Conservation (phyloP, 202 grass and related monocot species). For the Carex arenaria region DNA sequence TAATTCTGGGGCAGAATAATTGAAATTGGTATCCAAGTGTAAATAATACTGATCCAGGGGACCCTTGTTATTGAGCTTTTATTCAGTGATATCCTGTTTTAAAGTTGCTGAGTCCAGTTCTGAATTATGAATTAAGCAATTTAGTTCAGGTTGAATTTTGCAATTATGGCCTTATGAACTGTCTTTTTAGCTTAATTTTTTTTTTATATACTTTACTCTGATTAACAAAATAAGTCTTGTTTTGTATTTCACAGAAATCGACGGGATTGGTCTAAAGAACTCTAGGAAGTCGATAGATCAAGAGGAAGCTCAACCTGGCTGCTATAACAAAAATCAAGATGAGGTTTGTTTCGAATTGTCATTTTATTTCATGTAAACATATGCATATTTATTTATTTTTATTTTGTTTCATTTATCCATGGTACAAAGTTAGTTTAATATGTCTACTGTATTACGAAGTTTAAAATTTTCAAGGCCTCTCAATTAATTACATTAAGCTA, state of each 20-base stretch:
- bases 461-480: neutral
- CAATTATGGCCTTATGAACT: neutral
- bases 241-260: constrained; percentile 7
- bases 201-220: neutral
- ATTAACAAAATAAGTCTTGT: neutral
- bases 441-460: neutral
- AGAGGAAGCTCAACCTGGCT: neutral
- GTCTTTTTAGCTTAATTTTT: neutral
- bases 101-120: neutral
- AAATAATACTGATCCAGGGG: neutral
- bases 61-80: neutral
- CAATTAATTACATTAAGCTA: neutral
- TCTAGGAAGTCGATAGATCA: constrained; percentile 8
- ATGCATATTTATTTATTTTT: neutral
- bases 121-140: neutral
- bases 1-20: neutral
- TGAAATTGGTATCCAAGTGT: constrained; percentile 1
- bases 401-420: neutral
- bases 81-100: neutral
- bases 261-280: neutral
- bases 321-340: neutral
- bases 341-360: constrained; percentile 6
- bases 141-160: neutral
- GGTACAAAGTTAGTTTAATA: neutral
- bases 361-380: neutral